Evolutionary conservation across 2,329 filamentous ascomycete genomes (phyloP), one percentile per base, ranked within the genome.

Genomic region (Phyllachora maydis): DNA sequence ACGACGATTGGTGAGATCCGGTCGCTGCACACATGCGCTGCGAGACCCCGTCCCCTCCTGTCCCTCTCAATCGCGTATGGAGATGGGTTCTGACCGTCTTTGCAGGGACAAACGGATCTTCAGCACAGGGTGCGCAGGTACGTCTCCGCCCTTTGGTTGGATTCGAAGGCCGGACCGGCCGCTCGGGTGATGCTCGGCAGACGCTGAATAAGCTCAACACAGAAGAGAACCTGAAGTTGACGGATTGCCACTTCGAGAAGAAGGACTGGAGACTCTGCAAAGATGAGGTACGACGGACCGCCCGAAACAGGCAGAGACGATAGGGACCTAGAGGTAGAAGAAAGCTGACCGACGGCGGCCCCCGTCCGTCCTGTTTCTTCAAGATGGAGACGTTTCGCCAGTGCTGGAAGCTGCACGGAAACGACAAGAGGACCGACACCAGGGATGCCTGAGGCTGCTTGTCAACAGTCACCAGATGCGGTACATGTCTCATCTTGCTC

Each of bases 31-130:
- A n/a, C n/a, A n/a, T n/a, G n/a, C n/a, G n/a, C n/a, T n/a, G n/a
- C n/a, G n/a, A n/a, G n/a, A n/a, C n/a, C n/a, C n/a, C n/a, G n/a
- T n/a, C n/a, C n/a, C n/a, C n/a, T n/a, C n/a, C n/a, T n/a, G n/a
- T n/a, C n/a, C n/a, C n/a, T n/a, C n/a, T n/a, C n/a, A n/a, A n/a
- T n/a, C n/a, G n/a, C n/a, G n/a, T n/a, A n/a, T n/a, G n/a, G n/a
- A n/a, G n/a, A n/a, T n/a, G n/a, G 18, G 21, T 10, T 18, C 18
- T 25, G 19, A 18, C 17, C 21, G 23, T 29, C 22, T 27, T 25
- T 36, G 28, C 43, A 95, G 85, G 85, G 83, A 95, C 56, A 85
- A 92, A 63, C 65, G 88, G 43, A 95, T 95, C 48, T 91, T 81
- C 56, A 92, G 81, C 56, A 95, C 85, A 3, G 88, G 85, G 28